These are phyloP conservation scores for Cynanchum wilfordii DNA, from an alignment of 257 asterid genomes.

Conservation along the genomic window DNA sequence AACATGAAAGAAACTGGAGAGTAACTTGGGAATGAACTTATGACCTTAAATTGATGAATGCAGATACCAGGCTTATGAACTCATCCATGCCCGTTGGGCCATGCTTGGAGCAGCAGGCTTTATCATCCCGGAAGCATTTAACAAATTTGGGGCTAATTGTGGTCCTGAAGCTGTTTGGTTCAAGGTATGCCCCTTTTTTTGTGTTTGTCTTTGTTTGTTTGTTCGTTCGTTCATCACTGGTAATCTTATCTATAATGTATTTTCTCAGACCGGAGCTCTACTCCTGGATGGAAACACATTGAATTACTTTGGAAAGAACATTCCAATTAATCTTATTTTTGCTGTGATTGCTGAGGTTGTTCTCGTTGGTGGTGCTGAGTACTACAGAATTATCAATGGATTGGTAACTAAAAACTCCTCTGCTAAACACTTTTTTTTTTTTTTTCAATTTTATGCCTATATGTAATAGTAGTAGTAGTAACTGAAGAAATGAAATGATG, in stretches of 20 bases:
- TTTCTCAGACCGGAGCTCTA: constrained; percentile 78
- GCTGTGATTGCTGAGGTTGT: constrained; percentile 89
- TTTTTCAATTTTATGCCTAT: background rate
- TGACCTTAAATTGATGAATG: background rate
- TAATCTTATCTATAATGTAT: background rate
- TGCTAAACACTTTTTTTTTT: too few relatives aligned
- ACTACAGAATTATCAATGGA: constrained; percentile 85
- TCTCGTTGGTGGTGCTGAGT: constrained; percentile 93
- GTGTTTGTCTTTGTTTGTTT: too few relatives aligned
- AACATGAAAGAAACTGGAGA: background rate
- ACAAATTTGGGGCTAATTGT: constrained; percentile 89
- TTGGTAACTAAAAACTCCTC: constrained; percentile 37
- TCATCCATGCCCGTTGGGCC: constrained; percentile 95
- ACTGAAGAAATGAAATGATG: background rate
- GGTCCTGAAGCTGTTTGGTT: constrained; percentile 99
- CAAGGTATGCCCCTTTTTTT: constrained; percentile 69
- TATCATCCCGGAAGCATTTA: constrained; percentile 92
- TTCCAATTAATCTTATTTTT: constrained; percentile 76
- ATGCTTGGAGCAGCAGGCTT: constrained; percentile 99
- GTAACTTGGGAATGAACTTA: background rate
- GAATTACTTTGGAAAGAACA: constrained; percentile 85
- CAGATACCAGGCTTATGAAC: constrained; percentile 87
- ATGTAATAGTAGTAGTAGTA: too few relatives aligned
- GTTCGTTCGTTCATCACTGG: too few relatives aligned
- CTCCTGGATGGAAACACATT: constrained; percentile 97